phyloP scores from a whole-genome alignment of 176 grass and related monocot species.

The Raddia guianensis region DNA sequence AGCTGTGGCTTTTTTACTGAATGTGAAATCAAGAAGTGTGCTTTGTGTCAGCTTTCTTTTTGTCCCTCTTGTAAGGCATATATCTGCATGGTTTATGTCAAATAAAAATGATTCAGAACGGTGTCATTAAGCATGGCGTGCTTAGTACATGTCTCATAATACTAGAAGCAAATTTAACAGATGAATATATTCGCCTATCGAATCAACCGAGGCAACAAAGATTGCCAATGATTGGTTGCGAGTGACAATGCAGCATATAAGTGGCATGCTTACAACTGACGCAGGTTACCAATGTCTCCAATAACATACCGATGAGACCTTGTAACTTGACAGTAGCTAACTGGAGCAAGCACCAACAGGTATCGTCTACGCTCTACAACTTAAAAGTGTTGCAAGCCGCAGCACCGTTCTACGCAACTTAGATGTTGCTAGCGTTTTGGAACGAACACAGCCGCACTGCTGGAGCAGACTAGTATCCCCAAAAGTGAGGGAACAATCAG shows the following conservation, averaged over 20 bases:
- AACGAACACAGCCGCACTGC: background rate
- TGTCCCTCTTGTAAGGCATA: slow-evolving; percentile 68
- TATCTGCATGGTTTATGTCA: slow-evolving; percentile 54
- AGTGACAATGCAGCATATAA: background rate
- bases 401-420: background rate
- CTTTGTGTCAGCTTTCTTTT: slow-evolving; percentile 76
- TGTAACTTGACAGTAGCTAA: background rate
- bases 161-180: background rate
- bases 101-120: slow-evolving; percentile 11
- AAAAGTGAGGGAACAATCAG: background rate
- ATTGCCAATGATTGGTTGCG: background rate
- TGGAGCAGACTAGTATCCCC: background rate
- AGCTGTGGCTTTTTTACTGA: slow-evolving; percentile 39
- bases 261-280: background rate
- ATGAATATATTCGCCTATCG: background rate
- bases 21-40: slow-evolving; percentile 90
- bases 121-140: background rate
- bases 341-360: background rate
- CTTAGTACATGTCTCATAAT: background rate
- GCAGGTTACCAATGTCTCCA: background rate
- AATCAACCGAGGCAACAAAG: background rate
- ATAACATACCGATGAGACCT: background rate
- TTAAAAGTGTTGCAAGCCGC: background rate
- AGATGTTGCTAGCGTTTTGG: background rate
- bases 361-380: background rate